phyloP scores from a whole-genome alignment of 139 green algal species.

The Pycnococcus provasolii region DNA sequence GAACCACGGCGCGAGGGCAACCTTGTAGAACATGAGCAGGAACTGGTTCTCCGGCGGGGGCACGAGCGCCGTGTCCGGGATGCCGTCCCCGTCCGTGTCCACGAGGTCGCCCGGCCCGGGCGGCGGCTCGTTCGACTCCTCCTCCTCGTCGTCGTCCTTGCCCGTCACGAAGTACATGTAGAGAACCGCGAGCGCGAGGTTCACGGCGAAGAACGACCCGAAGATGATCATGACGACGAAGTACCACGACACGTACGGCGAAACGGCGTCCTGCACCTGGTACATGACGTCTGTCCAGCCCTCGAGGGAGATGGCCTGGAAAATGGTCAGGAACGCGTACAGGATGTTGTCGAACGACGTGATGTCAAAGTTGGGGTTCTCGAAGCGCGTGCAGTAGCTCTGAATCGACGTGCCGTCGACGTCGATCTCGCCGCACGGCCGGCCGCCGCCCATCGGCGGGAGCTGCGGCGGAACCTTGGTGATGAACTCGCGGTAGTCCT shows the following conservation, averaged over 20 bases:
- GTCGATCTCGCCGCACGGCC: no score
- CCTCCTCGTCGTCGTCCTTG: conserved; percentile 2
- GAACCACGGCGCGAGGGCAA: conserved; percentile 27
- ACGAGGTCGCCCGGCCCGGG: no score
- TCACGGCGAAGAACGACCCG: conserved; percentile 60
- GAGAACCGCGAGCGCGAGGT: conserved; percentile 54
- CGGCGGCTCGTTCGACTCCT: neutral
- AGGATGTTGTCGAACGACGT: conserved; percentile 62
- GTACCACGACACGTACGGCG: conserved; percentile 42
- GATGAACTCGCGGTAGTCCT: no score
- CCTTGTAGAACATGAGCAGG: neutral
- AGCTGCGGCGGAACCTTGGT: no score
- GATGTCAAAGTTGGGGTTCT: conserved; percentile 37
- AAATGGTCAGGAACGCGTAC: conserved; percentile 55
- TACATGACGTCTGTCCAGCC: conserved; percentile 49
- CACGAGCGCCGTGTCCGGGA: neutral
- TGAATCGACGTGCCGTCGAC: no score
- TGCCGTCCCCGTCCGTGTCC: no score
- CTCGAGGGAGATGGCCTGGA: conserved; percentile 56
- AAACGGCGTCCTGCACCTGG: conserved; percentile 18
- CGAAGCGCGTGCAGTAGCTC: no score
- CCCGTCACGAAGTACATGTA: conserved; percentile 27
- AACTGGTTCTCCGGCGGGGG: neutral
- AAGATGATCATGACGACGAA: conserved; percentile 59
- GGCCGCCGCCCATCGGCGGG: no score